phyloP scores from a whole-genome alignment of 768 basidiomycete species.

The Dacryopinax spathularia region DNA sequence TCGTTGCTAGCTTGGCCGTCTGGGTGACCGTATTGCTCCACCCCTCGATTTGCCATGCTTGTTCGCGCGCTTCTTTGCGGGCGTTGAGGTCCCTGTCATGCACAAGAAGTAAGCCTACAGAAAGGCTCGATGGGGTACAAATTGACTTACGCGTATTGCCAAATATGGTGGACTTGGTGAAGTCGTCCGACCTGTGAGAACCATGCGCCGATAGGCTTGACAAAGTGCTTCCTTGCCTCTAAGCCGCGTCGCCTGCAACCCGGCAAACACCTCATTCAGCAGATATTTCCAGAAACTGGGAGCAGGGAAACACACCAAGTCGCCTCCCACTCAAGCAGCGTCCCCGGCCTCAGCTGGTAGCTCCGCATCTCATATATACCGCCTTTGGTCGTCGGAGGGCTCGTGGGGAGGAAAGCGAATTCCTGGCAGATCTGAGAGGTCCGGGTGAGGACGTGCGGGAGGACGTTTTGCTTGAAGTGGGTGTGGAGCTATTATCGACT shows the following conservation, averaged over 20 bases:
- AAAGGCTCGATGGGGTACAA: not conserved
- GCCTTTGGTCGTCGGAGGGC: constrained; percentile 72
- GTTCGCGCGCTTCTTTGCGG: constrained; percentile 71
- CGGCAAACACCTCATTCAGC: not conserved
- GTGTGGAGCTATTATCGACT: constrained; percentile 38
- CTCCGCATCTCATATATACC: constrained; percentile 88
- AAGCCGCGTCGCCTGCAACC: constrained; percentile 70
- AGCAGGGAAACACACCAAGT: constrained; percentile 46
- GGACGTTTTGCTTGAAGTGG: constrained; percentile 50
- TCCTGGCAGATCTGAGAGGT: constrained; percentile 75
- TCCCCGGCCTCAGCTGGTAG: constrained; percentile 72
- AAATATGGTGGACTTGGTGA: constrained; percentile 76
- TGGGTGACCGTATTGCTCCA: constrained; percentile 90
- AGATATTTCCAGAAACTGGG: not conserved
- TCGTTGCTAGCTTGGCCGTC: constrained; percentile 76
- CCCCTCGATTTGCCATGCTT: constrained; percentile 86
- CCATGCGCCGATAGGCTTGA: constrained; percentile 82
- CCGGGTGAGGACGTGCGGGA: constrained; percentile 61
- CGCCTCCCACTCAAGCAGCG: constrained; percentile 86
- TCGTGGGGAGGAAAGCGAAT: constrained; percentile 88
- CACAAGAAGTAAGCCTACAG: not conserved
- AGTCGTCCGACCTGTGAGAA: constrained; percentile 71
- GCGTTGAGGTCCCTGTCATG: constrained; percentile 49
- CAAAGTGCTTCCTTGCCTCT: constrained; percentile 78
- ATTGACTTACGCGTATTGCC: constrained; percentile 78